Evolutionary conservation across 345 rosid species (phyloP).

Genomic region (Microthlaspi erraticum): DNA sequence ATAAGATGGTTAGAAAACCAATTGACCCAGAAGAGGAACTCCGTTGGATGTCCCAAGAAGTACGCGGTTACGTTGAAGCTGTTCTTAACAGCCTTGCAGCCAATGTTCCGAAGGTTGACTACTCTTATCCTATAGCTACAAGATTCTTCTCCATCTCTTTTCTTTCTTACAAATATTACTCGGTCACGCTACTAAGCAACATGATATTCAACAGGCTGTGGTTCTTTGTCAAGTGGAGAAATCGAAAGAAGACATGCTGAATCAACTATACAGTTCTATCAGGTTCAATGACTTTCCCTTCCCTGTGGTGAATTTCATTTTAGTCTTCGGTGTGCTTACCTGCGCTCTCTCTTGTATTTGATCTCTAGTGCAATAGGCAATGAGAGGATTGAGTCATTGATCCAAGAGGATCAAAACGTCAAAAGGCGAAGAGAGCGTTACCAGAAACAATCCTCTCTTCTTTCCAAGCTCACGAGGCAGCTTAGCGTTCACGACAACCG

Average conservation of each 20-base stretch:
- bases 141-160: constrained; percentile 10
- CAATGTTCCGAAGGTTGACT: constrained; percentile 88
- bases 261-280: constrained; percentile 84
- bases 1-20: constrained; percentile 89
- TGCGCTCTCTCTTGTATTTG: constrained; percentile 16
- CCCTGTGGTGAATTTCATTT: not conserved
- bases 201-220: constrained; percentile 72
- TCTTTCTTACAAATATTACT: constrained; percentile 9
- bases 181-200: constrained; percentile 23
- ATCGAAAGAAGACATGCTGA: constrained; percentile 98
- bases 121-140: constrained; percentile 26
- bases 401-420: constrained; percentile 88
- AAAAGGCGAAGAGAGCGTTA: constrained; percentile 77
- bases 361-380: constrained; percentile 75
- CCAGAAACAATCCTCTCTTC: constrained; percentile 87
- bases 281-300: constrained; percentile 55
- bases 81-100: constrained; percentile 99
- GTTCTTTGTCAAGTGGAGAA: constrained; percentile 99
- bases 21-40: constrained; percentile 99
- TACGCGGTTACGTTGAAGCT: constrained; percentile 99
- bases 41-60: constrained; percentile 99
- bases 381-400: constrained; percentile 79
- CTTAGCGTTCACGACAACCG: constrained; percentile 90
- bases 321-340: constrained; percentile 27
- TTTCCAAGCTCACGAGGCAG: constrained; percentile 79